These are phyloP conservation scores for Penicillium salamii DNA, from an alignment of 495 filamentous ascomycete genomes.

Conservation along the genomic window DNA sequence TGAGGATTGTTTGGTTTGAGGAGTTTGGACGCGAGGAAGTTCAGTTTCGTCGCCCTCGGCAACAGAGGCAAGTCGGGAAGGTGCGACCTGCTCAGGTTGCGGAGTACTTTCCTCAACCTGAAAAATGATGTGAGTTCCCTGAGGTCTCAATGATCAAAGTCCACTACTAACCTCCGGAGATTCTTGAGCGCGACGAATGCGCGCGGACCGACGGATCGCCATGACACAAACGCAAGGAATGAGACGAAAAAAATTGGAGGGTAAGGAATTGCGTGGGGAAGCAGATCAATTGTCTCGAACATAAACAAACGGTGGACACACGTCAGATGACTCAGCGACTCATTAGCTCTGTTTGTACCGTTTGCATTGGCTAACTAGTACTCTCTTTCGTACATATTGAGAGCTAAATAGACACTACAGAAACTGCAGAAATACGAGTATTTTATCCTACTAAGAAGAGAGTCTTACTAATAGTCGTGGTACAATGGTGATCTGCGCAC, in stretches of 20 bases:
- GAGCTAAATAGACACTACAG: too few species aligned
- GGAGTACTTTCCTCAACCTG: constrained; percentile 13
- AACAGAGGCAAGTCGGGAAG: constrained; percentile 29
- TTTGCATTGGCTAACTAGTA: too few species aligned
- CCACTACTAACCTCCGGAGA: constrained; percentile 28
- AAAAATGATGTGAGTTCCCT: constrained; percentile 7
- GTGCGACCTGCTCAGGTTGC: constrained; percentile 9
- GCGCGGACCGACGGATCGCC: constrained; percentile 42
- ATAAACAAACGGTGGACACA: too few species aligned
- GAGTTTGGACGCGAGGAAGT: constrained; percentile 17
- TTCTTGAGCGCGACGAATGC: constrained; percentile 29
- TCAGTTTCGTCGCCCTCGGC: constrained; percentile 38
- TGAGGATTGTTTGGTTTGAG: constrained; percentile 16
- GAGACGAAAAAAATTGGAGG: neutral
- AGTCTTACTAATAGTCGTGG: too few species aligned
- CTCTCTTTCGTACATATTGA: too few species aligned
- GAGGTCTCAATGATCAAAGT: neutral
- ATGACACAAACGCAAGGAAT: constrained; percentile 15
- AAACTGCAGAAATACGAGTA: too few species aligned
- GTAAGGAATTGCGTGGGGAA: neutral
- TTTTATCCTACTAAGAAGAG: too few species aligned
- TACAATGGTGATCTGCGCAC: too few species aligned
- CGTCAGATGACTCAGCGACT: too few species aligned
- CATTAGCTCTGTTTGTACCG: too few species aligned
- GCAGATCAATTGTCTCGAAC: neutral